Conservation (phyloP, 345 rosid genomes). For the Syzygium aromaticum region DNA sequence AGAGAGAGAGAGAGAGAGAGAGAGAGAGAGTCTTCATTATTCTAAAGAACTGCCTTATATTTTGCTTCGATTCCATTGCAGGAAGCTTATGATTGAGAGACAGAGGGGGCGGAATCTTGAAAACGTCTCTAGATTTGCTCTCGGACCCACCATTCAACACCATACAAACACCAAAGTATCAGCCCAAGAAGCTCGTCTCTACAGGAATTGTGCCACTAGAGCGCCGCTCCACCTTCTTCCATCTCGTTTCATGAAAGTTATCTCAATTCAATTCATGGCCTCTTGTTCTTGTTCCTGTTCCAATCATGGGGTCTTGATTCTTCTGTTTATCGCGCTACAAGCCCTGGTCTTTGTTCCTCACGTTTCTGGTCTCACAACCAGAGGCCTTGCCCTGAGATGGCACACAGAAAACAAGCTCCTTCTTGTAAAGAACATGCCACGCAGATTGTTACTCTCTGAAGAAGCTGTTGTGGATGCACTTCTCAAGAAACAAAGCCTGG, state of each 20-base stretch:
- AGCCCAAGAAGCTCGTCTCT: background rate
- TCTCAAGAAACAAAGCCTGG: slow-evolving; percentile 9
- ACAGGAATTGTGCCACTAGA: background rate
- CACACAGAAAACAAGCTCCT: background rate
- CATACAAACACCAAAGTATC: background rate
- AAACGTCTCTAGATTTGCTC: background rate
- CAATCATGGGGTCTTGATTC: background rate
- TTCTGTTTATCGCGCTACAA: background rate
- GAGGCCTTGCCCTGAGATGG: slow-evolving; percentile 37
- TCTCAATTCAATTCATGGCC: background rate
- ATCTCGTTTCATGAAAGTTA: background rate
- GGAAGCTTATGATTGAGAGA: slow-evolving; percentile 11
- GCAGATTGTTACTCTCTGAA: background rate
- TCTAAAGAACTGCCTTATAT: slow-evolving; percentile 33
- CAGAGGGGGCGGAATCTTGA: slow-evolving; percentile 17
- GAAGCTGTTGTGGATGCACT: slow-evolving; percentile 13
- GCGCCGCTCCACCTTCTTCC: background rate
- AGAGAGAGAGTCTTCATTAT: background rate
- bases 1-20: background rate
- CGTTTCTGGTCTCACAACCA: slow-evolving; percentile 29
- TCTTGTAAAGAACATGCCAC: background rate
- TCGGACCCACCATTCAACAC: background rate
- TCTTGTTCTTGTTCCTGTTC: background rate
- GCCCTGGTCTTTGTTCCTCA: slow-evolving; percentile 23
- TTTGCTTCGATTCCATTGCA: slow-evolving; percentile 38